phyloP scores from a whole-genome alignment of 805 yeast genomes.

The Yarrowia yakushimensis region DNA sequence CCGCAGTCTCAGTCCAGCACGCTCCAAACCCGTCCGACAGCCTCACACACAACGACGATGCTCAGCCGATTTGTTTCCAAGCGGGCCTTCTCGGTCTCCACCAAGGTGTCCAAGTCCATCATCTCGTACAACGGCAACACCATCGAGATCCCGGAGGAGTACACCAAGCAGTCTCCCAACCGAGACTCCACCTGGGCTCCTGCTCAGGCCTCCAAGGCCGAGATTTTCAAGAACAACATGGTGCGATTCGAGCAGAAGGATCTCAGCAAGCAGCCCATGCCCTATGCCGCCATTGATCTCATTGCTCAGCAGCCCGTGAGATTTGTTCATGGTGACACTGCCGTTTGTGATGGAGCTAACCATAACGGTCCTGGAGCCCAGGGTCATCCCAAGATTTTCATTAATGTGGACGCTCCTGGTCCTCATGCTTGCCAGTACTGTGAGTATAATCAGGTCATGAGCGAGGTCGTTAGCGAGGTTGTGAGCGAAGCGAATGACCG shows the following conservation, averaged over 20 bases:
- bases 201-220: conserved; percentile 59
- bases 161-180: conserved; percentile 68
- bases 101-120: conserved; percentile 18
- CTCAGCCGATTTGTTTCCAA: conserved; percentile 15
- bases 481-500: neutral
- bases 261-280: conserved; percentile 65
- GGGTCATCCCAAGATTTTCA: conserved; percentile 82
- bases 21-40: neutral
- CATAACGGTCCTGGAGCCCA: conserved; percentile 47
- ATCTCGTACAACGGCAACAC: conserved; percentile 15
- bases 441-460: conserved; percentile 26
- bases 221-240: conserved; percentile 46
- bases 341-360: conserved; percentile 69
- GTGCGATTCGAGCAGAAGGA: conserved; percentile 73
- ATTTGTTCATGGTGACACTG: conserved; percentile 58
- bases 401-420: conserved; percentile 73
- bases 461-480: too few relatives aligned
- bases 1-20: neutral
- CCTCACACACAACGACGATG: neutral
- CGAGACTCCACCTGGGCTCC: conserved; percentile 66
- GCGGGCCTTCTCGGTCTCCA: conserved; percentile 24
- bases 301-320: conserved; percentile 70
- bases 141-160: conserved; percentile 24
- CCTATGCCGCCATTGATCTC: conserved; percentile 80
- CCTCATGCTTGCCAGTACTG: conserved; percentile 78